phyloP scores from a whole-genome alignment of 78 protist genomes.

The Acrasis kona region DNA sequence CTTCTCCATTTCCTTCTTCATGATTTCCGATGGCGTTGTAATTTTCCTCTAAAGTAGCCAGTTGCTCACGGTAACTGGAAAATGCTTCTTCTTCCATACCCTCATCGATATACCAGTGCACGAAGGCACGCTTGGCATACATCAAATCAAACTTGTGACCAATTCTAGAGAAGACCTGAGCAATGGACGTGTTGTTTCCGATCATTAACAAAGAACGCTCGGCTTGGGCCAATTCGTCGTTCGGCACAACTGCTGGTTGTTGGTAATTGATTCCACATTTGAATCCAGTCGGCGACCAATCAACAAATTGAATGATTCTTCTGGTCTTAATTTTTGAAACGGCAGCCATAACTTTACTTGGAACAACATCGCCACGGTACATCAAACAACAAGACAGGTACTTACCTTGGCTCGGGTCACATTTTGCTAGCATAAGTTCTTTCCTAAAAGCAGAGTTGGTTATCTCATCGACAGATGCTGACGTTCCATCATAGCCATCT shows the following conservation, averaged over 20 bases:
- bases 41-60: conserved; percentile 81
- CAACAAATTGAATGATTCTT: conserved; percentile 70
- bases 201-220: conserved; percentile 72
- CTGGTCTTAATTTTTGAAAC: conserved; percentile 28
- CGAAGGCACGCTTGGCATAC: conserved; percentile 64
- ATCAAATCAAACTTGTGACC: conserved; percentile 44
- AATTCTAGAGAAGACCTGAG: conserved; percentile 82
- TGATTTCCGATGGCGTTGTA: too few relatives aligned
- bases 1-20: too few relatives aligned
- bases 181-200: conserved; percentile 88
- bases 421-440: conserved; percentile 26
- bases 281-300: conserved; percentile 83
- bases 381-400: conserved; percentile 33
- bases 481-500: conserved; percentile 16
- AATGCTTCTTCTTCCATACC: conserved; percentile 70
- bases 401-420: conserved; percentile 23
- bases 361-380: conserved; percentile 38
- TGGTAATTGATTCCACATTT: conserved; percentile 87
- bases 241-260: conserved; percentile 63
- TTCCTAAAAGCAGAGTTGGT: conserved; percentile 24
- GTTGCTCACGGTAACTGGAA: conserved; percentile 59
- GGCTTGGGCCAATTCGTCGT: conserved; percentile 76
- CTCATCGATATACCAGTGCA: conserved; percentile 66
- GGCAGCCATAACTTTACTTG: conserved; percentile 31
- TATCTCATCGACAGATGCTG: conserved; percentile 27